Conservation (phyloP, 2,329 filamentous ascomycete genomes). For the Alternaria gaisen region DNA sequence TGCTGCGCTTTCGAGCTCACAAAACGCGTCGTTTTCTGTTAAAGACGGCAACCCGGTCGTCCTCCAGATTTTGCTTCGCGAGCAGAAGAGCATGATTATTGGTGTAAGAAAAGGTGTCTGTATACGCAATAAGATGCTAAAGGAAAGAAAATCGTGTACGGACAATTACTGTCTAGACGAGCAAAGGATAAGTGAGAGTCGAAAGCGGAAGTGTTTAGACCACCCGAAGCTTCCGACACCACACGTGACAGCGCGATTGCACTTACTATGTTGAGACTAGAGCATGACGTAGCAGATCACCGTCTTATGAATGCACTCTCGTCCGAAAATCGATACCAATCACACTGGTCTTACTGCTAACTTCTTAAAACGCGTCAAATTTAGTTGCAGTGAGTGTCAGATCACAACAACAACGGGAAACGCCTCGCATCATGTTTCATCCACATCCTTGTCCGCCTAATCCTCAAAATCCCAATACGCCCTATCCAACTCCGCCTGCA, state of each 20-base stretch:
- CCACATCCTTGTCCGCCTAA: neutral
- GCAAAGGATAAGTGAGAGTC: accelerated
- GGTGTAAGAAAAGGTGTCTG: neutral
- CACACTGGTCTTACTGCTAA: neutral
- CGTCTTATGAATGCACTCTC: neutral
- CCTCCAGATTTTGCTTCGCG: neutral
- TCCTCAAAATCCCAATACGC: slow-evolving; percentile 21
- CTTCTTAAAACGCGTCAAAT: too few species aligned
- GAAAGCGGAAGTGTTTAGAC: neutral
- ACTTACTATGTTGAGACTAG: neutral
- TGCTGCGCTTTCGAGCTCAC: neutral
- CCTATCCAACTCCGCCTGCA: slow-evolving; percentile 11
- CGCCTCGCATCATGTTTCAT: neutral
- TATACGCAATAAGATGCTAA: accelerated
- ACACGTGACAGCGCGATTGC: neutral
- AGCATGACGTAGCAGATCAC: neutral
- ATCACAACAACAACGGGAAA: neutral
- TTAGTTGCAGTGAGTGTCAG: too few species aligned
- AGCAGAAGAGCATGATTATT: neutral
- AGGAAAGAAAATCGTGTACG: neutral
- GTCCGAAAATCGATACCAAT: neutral
- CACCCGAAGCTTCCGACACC: neutral
- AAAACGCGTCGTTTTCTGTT: neutral
- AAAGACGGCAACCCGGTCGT: neutral
- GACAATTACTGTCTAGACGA: neutral